Conservation (phyloP, 1,284 basidiomycete species). For the Chalciporus sp. region DNA sequence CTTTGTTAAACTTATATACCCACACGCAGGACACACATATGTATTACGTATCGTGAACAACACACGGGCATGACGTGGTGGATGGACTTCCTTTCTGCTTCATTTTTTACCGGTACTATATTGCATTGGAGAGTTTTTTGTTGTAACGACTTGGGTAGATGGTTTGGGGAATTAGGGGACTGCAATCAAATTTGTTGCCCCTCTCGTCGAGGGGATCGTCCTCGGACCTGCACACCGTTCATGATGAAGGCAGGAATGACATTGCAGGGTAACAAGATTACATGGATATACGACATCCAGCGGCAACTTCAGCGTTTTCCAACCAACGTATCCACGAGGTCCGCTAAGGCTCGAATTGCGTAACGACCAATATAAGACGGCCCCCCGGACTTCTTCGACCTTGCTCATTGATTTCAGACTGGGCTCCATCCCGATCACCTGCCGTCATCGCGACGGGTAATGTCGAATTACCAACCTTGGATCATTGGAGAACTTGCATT, state of each 20-base stretch:
- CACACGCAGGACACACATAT: background rate
- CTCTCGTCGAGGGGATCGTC: background rate
- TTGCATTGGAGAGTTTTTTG: background rate
- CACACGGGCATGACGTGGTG: conserved; percentile 5
- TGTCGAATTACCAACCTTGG: conserved; percentile 16
- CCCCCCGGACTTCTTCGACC: conserved; percentile 16
- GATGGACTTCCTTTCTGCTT: conserved; percentile 3
- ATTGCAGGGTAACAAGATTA: background rate
- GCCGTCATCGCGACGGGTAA: conserved; percentile 6
- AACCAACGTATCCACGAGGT: background rate
- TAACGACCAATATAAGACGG: background rate
- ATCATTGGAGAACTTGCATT: conserved; percentile 15
- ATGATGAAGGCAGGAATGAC: background rate
- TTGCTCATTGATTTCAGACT: conserved; percentile 29
- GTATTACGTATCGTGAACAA: conserved; percentile 13
- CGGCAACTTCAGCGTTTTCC: background rate
- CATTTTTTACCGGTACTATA: conserved; percentile 9
- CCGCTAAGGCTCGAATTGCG: background rate
- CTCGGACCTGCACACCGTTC: background rate
- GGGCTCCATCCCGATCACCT: conserved; percentile 3
- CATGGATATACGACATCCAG: background rate
- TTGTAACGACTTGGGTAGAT: background rate
- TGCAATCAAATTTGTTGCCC: background rate
- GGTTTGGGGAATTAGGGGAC: background rate
- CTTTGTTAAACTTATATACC: background rate